Evolutionary conservation across 768 basidiomycete genomes (phyloP), one percentile per base, ranked within the genome.

Genomic region (Rhizopogon rudus): DNA sequence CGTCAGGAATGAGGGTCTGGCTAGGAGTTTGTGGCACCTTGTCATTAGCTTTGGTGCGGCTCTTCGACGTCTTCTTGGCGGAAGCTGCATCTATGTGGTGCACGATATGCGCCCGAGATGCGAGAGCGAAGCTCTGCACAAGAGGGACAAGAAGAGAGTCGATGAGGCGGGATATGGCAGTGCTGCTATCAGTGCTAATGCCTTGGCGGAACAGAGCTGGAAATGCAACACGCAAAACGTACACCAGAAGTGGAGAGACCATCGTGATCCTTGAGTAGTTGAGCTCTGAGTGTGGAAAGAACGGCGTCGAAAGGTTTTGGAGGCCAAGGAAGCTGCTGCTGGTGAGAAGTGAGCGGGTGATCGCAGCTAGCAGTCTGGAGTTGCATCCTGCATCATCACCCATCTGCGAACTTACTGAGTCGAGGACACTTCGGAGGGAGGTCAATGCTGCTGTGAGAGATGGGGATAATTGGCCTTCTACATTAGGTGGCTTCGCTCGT

Each of bases 211-310:
- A 33, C 2, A 70, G 39, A 5, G 56, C 12, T 8, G 57, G 67
- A n/a, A 71, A 22, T 12, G 56, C 60, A 5, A 56, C 57, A 6
- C 52, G 63, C 35, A 70, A 58, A 57, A 61, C 25, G 28, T 61
- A 65, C 44, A 49, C 52, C 31, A 69, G 58, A 35, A 69, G 59
- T 6, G 67, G 67, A 6, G 63, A 63, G 10, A 44, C 48, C 57
- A 67, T 37, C 2, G 61, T 58, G 3, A 69, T 60, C 25, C 63
- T 57, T 2, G 57, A 7, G 22, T 57, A 59, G 31, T 63, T 59
- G 40, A 60, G 51, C 25, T 65, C 51, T 43, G 52, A 60, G 20
- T 58, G 49, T 22, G 40, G 58, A 10, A 12, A 3, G 2, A 46
- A 49, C 33, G 40, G 9, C 9, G 14, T 37, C 2, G 14, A 37